A percentile compares a stretch with the other conserved stretches of the same genome.
These are phyloP conservation scores for Gautieria morchelliformis DNA, from an alignment of 768 basidiomycete species.

Conservation along the genomic window DNA sequence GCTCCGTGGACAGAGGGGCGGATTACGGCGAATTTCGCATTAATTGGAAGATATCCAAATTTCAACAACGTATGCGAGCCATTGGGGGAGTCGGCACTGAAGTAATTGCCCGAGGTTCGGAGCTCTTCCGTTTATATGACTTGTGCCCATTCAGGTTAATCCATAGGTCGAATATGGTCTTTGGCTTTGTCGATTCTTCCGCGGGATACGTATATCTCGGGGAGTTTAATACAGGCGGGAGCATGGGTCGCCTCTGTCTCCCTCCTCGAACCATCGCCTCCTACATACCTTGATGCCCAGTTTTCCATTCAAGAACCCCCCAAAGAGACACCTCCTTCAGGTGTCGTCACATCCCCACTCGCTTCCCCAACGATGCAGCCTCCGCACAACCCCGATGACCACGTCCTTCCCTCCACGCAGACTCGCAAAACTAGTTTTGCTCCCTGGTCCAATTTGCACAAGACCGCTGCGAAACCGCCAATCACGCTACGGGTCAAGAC, in stretches of 20 bases:
- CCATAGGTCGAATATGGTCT: slow-evolving; percentile 1
- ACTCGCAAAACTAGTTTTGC: background rate
- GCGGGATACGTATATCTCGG: background rate
- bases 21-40: slow-evolving; percentile 6
- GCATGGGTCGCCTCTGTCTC: slow-evolving; percentile 2
- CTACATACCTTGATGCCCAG: slow-evolving; percentile 1
- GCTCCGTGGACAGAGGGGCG: background rate
- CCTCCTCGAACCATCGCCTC: background rate
- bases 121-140: background rate
- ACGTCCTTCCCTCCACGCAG: background rate
- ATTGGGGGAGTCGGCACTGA: slow-evolving; percentile 1
- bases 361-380: too few species aligned
- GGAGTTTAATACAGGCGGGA: background rate
- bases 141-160: background rate
- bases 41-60: slow-evolving; percentile 3
- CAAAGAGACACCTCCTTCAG: too few species aligned
- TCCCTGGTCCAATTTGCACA: background rate
- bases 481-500: background rate
- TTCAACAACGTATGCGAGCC: slow-evolving; percentile 5
- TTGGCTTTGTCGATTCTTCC: background rate
- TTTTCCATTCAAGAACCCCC: background rate
- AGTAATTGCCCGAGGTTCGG: slow-evolving; percentile 1
- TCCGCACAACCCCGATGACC: background rate
- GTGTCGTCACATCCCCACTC: too few species aligned
- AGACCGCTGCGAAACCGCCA: background rate